Base-by-base conservation (phyloP, 2,329 filamentous ascomycete genomes). In the Cyphellophora attinorum region DNA sequence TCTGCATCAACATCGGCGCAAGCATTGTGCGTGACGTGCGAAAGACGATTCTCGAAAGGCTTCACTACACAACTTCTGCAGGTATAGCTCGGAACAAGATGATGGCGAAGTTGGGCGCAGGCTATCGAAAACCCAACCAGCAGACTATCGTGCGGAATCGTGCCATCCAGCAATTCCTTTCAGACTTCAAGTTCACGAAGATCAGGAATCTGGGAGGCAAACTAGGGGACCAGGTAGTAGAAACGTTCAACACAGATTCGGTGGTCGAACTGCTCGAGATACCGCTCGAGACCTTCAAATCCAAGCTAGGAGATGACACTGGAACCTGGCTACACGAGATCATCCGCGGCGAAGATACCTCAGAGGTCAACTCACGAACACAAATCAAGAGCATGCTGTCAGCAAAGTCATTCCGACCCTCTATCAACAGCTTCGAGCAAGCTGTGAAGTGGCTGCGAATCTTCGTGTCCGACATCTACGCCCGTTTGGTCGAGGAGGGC, bases 361-460 rank as follows among this genome's bases (percentile, higher is more conserved):
- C 81, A 49, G 88, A 95, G 57, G 85, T 98, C 46, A 95, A 85
- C 51, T 74, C 85, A 17, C 72, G 89, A 33, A 94, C 86, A 2
- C 84, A 91, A 51, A 94, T 95, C 64, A 95, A 96, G 57, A 91
- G 83, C 11, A 96, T 98, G 88, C 68, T 96, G 11, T 95, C 86
- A 2, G 88, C 91, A 13, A 98, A 98, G 55, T 93, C 86, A 0
- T 98, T 98, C 52, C 72, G 84, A 16, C 91, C 91, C 0, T 76
- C 72, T 37, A 89, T 96, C 53, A 82, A 77, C 47, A 80, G 70
- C 2, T 63, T 74, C 12, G 85, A 91, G 14, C 84, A 93, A 55
- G 89, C 80, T 1, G 65, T 74, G 15, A 79, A 78, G 40, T 98
- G 91, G 91, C 66, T 98, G 25, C 72, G 80, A 8, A 95, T 98